A percentile compares a stretch with the other conserved stretches of the same genome.
Conservation (phyloP, 2,329 filamentous ascomycete species). For the Stemphylium beticola region DNA sequence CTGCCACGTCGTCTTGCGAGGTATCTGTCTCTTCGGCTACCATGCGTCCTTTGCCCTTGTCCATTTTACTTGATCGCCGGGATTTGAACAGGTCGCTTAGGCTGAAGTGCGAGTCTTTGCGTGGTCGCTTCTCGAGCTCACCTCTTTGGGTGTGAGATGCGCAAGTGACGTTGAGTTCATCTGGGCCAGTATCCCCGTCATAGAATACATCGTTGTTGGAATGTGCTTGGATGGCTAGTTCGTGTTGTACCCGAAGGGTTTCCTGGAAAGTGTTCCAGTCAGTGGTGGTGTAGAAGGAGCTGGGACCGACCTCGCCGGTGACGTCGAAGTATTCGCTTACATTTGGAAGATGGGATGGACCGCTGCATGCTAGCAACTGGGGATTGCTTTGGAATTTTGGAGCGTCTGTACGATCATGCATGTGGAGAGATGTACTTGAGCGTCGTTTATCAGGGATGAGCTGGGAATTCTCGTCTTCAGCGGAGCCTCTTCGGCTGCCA, state of each 20-base stretch:
- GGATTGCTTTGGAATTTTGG: neutral
- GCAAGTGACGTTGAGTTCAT: neutral
- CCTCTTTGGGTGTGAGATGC: neutral
- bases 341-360: conserved; percentile 4
- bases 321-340: conserved; percentile 9
- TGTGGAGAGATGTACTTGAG: neutral
- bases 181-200: neutral
- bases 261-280: conserved; percentile 10
- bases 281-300: conserved; percentile 12
- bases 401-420: neutral
- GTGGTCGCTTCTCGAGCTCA: neutral
- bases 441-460: neutral
- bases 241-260: conserved; percentile 1
- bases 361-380: neutral
- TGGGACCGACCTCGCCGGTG: conserved; percentile 9
- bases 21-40: neutral
- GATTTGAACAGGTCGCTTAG: conserved; percentile 4
- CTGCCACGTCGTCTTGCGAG: neutral
- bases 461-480: neutral
- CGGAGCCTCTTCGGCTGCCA: conserved; percentile 5
- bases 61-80: conserved; percentile 2
- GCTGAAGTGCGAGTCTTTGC: conserved; percentile 10
- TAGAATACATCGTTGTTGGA: neutral
- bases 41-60: conserved; percentile 11
- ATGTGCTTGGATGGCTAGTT: neutral